Percentiles rank a stretch among this genome's conserved stretches.
Evolutionary conservation across 2,329 filamentous ascomycete species (phyloP).

Genomic region (Trematosphaeria pertusa): DNA sequence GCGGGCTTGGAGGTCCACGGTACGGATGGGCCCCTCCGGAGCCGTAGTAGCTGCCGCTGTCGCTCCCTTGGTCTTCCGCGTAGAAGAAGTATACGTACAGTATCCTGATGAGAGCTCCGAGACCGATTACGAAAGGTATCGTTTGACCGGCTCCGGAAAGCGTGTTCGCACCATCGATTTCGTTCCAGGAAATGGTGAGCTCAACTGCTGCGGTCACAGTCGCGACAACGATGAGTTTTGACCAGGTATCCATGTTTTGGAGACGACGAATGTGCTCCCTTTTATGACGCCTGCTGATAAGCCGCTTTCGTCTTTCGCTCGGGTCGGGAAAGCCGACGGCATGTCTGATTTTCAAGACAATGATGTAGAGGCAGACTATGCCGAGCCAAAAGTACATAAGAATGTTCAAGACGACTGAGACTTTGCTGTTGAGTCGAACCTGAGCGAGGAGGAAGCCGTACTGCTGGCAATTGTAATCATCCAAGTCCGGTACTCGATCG

Average conservation of each 20-base stretch:
- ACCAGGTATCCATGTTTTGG: constrained; percentile 17
- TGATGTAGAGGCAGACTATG: constrained; percentile 19
- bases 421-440: constrained; percentile 24
- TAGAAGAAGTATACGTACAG: constrained; percentile 20
- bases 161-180: constrained; percentile 19
- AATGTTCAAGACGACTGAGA: constrained; percentile 18
- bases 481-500: constrained; percentile 19
- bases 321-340: constrained; percentile 13
- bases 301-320: background rate
- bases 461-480: constrained; percentile 20
- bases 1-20: too few species aligned
- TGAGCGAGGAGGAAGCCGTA: constrained; percentile 28
- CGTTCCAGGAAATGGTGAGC: constrained; percentile 28
- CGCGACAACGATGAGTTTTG: constrained; percentile 20
- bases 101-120: constrained; percentile 18
- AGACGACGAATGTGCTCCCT: constrained; percentile 15
- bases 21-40: too few species aligned
- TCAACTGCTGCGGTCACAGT: constrained; percentile 19
- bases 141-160: constrained; percentile 22
- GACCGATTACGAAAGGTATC: constrained; percentile 27
- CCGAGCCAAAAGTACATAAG: constrained; percentile 23
- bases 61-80: constrained; percentile 2
- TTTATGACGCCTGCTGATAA: constrained; percentile 8
- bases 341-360: constrained; percentile 14
- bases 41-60: constrained; percentile 9